Evolutionary conservation across 2,329 filamentous ascomycete genomes (phyloP).

Genomic region (Akanthomyces dipterigenus): DNA sequence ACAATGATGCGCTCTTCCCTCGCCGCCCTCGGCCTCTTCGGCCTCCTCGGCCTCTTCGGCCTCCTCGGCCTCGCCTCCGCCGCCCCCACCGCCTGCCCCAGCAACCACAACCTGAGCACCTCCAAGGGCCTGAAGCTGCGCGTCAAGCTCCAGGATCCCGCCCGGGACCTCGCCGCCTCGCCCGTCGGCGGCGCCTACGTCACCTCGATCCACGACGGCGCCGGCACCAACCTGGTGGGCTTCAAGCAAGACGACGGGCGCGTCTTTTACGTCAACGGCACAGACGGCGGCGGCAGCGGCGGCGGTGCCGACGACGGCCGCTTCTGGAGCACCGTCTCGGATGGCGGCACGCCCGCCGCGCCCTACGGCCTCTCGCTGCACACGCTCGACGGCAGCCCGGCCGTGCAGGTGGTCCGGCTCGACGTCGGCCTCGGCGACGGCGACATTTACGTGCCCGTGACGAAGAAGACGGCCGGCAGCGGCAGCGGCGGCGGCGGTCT

Average conservation of each 20-base stretch:
- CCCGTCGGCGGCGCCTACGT: conserved; percentile 29
- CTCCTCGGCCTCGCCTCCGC: conserved; percentile 1
- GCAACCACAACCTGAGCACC: background rate
- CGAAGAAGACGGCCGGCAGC: conserved; percentile 20
- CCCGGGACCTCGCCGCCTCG: conserved; percentile 24
- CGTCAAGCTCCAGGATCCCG: conserved; percentile 30
- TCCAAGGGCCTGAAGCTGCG: conserved; percentile 26
- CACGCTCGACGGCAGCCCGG: conserved; percentile 16
- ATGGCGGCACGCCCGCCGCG: conserved; percentile 26
- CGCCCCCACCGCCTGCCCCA: background rate
- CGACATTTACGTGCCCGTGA: conserved; percentile 21
- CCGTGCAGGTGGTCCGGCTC: conserved; percentile 19
- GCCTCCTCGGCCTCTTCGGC: conserved; percentile 15
- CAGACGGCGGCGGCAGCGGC: conserved; percentile 30
- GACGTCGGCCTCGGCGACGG: conserved; percentile 23
- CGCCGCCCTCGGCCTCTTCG: conserved; percentile 8
- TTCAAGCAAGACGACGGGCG: conserved; percentile 19
- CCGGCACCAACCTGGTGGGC: conserved; percentile 28
- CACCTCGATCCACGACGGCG: conserved; percentile 30
- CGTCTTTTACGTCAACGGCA: conserved; percentile 39
- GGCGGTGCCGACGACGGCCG: conserved; percentile 23
- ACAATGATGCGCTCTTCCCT: conserved; percentile 34
- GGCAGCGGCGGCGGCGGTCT: no score
- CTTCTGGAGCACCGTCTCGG: conserved; percentile 26
- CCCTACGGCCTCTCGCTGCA: conserved; percentile 25